A percentile compares a stretch with the other conserved stretches of the same genome.
Evolutionary conservation across 768 basidiomycete genomes (phyloP).

Genomic region (Leucogyrophana mollusca): DNA sequence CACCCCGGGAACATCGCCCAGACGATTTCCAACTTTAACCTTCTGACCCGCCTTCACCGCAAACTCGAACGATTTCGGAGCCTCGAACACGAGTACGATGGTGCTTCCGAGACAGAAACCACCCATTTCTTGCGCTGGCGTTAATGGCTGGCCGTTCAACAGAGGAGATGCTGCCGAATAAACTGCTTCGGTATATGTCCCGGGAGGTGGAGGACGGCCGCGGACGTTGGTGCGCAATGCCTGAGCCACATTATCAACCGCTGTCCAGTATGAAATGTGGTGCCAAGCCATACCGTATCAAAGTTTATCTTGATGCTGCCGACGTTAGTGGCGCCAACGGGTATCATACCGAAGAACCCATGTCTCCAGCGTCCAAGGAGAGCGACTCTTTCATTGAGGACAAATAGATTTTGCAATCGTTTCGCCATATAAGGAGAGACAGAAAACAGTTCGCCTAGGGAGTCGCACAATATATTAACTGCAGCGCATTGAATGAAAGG

Average conservation of each 20-base stretch:
- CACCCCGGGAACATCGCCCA: conserved; percentile 54
- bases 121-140: conserved; percentile 92
- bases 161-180: conserved; percentile 84
- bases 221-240: conserved; percentile 89
- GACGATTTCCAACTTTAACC: conserved; percentile 79
- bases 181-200: conserved; percentile 89
- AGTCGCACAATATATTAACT: not conserved
- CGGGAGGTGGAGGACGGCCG: conserved; percentile 66
- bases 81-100: conserved; percentile 96
- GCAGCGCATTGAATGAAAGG: not conserved
- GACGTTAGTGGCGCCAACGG: conserved; percentile 98
- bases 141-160: conserved; percentile 84
- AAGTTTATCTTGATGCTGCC: conserved; percentile 96
- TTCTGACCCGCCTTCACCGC: conserved; percentile 73
- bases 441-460: conserved; percentile 85
- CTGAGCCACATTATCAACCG: conserved; percentile 32
- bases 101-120: conserved; percentile 96
- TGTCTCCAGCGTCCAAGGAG: conserved; percentile 92
- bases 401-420: conserved; percentile 88
- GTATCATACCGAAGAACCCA: conserved; percentile 97
- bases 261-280: not conserved
- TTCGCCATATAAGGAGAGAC: conserved; percentile 96
- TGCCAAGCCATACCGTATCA: conserved; percentile 58
- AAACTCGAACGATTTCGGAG: conserved; percentile 82
- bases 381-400: conserved; percentile 97